Conservation (phyloP, 371 early-diverging fungal species). For the Mucor sp. region DNA sequence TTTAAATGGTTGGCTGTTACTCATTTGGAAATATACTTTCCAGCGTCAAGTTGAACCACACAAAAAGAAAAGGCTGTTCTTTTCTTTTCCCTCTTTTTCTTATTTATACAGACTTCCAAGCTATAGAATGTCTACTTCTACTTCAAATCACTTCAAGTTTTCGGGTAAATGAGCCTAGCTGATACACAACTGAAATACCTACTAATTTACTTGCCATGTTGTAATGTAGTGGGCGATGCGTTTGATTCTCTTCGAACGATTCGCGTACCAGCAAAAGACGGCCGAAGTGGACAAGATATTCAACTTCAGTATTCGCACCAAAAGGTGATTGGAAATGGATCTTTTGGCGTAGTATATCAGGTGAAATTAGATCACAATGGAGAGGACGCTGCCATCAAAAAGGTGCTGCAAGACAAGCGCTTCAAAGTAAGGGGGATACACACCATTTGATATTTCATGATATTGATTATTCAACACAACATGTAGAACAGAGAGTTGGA, state of each 20-base stretch:
- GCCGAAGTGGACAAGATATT: conserved; percentile 76
- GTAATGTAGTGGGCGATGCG: conserved; percentile 20
- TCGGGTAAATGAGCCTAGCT: conserved; percentile 8
- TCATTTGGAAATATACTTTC: neutral
- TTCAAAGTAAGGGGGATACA: conserved; percentile 71
- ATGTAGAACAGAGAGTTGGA: conserved; percentile 81
- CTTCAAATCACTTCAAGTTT: conserved; percentile 25
- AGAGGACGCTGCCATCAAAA: conserved; percentile 90
- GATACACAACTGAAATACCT: neutral
- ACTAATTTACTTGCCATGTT: neutral
- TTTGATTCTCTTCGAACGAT: conserved; percentile 28
- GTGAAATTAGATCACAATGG: conserved; percentile 77
- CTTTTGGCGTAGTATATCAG: conserved; percentile 96
- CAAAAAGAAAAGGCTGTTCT: neutral
- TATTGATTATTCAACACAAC: neutral
- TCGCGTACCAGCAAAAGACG: conserved; percentile 70
- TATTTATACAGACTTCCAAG: neutral
- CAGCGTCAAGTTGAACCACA: neutral
- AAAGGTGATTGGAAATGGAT: conserved; percentile 93
- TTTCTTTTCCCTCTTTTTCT: neutral
- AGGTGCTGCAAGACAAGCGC: conserved; percentile 93
- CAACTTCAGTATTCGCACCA: conserved; percentile 87
- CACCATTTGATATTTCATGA: neutral
- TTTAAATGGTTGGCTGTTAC: conserved; percentile 1
- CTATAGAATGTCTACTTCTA: conserved; percentile 18